phyloP scores from a whole-genome alignment of 768 basidiomycete genomes.

The Termitomyces sp. region DNA sequence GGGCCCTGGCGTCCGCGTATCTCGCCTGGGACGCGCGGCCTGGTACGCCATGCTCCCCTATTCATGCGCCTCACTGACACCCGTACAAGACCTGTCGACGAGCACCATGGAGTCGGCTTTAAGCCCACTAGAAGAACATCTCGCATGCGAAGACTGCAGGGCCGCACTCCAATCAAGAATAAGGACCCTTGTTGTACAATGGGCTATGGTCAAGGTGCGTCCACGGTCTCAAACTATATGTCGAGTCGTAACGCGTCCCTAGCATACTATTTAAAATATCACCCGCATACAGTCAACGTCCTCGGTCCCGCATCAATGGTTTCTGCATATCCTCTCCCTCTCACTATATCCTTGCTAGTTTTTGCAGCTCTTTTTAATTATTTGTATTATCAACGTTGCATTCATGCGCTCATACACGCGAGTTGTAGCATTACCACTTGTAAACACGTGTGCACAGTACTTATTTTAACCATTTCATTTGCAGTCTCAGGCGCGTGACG shows the following conservation, averaged over 20 bases:
- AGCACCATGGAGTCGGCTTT: constrained; percentile 68
- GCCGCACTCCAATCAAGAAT: constrained; percentile 58
- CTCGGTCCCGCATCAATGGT: not conserved
- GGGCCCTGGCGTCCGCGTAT: constrained; percentile 79
- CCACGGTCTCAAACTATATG: too few species aligned
- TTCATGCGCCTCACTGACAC: constrained; percentile 10
- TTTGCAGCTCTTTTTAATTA: too few species aligned
- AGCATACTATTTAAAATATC: constrained; percentile 30
- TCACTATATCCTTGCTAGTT: not conserved
- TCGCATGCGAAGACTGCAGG: constrained; percentile 67
- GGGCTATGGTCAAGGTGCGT: constrained; percentile 73
- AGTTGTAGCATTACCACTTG: not conserved
- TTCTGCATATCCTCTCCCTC: not conserved
- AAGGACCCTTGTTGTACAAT: constrained; percentile 63
- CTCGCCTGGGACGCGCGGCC: constrained; percentile 81
- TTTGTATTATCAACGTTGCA: not conserved
- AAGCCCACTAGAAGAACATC: constrained; percentile 60
- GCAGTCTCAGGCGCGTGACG: not conserved
- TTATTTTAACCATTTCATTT: too few species aligned
- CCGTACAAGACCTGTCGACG: constrained; percentile 58
- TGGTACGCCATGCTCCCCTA: constrained; percentile 36
- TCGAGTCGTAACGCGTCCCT: not conserved
- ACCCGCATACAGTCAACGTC: not conserved
- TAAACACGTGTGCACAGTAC: constrained; percentile 1
- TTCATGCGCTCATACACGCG: not conserved